These are phyloP conservation scores for Blastocystis sp. DNA, from an alignment of 352 stramenopile species.

Conservation along the genomic window DNA sequence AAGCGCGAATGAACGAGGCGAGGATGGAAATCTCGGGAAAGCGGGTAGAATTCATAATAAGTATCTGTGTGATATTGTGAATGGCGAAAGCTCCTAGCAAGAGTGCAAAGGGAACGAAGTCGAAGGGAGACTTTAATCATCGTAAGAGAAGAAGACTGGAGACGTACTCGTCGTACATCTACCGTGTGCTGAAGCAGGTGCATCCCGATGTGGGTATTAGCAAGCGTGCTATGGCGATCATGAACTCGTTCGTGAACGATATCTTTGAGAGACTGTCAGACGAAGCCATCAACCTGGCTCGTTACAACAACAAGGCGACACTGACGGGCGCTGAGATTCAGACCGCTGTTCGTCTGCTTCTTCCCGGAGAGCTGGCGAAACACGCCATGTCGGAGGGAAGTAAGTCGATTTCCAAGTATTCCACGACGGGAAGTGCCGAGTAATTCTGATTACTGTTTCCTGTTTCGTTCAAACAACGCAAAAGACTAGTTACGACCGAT, in stretches of 20 bases:
- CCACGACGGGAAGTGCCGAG: constrained; percentile 23
- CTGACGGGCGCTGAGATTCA: constrained; percentile 86
- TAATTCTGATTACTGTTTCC: constrained; percentile 38
- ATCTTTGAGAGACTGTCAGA: constrained; percentile 93
- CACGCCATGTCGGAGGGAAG: constrained; percentile 83
- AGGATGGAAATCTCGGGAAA: neutral
- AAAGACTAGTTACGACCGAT: neutral
- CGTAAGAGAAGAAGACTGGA: constrained; percentile 68
- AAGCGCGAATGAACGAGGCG: neutral
- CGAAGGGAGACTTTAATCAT: constrained; percentile 61
- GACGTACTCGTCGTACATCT: constrained; percentile 73
- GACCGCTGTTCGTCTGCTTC: constrained; percentile 84
- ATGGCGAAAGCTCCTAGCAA: constrained; percentile 60
- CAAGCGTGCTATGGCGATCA: constrained; percentile 65
- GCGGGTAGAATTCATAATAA: neutral
- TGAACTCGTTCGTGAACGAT: constrained; percentile 92
- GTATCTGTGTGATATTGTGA: neutral
- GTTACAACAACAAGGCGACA: constrained; percentile 97
- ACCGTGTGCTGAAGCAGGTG: constrained; percentile 71
- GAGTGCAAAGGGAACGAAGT: constrained; percentile 67
- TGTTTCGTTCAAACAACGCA: neutral
- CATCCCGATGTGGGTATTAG: constrained; percentile 63
- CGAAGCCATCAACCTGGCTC: constrained; percentile 83
- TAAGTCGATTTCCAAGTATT: constrained; percentile 68
- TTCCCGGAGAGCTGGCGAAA: constrained; percentile 85